phyloP scores from a whole-genome alignment of 345 rosid species.

The Linum trigynum region DNA sequence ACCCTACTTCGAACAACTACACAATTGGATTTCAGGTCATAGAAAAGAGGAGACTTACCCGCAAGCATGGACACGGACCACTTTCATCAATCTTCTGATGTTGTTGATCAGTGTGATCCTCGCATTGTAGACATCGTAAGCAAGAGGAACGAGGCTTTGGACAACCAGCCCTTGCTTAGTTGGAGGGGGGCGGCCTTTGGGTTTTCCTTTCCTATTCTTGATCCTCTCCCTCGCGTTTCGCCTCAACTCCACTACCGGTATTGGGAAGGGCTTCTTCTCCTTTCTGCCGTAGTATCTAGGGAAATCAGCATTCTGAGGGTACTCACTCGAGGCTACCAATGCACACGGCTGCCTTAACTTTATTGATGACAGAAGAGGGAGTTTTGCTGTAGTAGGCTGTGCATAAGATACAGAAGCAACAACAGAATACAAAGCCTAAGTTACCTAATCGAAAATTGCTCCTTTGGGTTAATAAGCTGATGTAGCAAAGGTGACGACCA shows the following conservation, averaged over 20 bases:
- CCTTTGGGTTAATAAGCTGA: neutral
- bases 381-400: conserved; percentile 36
- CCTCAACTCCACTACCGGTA: conserved; percentile 72
- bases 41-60: conserved; percentile 32
- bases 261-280: conserved; percentile 86
- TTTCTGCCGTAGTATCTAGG: conserved; percentile 58
- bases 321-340: conserved; percentile 35
- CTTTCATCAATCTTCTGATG: conserved; percentile 68
- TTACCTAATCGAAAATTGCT: neutral
- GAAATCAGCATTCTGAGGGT: conserved; percentile 86
- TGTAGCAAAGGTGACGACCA: too few species aligned
- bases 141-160: conserved; percentile 56
- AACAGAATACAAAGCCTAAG: neutral
- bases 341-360: conserved; percentile 22
- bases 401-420: neutral
- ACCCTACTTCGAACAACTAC: neutral
- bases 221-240: conserved; percentile 88
- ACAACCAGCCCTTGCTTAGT: conserved; percentile 73
- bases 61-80: conserved; percentile 82
- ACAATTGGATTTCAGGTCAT: neutral
- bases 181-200: conserved; percentile 51
- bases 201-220: conserved; percentile 36
- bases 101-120: conserved; percentile 67
- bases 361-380: conserved; percentile 25
- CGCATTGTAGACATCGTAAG: conserved; percentile 61